Conservation (phyloP, 2,329 filamentous ascomycete genomes). For the Aphanocladium album region DNA sequence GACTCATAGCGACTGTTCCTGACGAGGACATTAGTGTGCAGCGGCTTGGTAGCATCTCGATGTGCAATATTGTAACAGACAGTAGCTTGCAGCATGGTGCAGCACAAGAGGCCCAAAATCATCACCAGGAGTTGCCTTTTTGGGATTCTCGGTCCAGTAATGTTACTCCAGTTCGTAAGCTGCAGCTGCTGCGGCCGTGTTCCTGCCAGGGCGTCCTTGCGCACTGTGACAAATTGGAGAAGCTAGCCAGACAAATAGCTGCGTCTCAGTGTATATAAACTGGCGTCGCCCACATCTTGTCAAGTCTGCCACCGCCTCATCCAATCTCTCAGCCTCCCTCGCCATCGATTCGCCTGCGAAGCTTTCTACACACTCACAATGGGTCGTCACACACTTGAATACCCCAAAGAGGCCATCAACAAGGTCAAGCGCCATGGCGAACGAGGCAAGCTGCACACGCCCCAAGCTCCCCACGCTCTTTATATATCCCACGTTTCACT, state of each 20-base stretch:
- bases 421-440: slow-evolving; percentile 63
- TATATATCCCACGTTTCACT: not conserved
- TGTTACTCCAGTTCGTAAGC: not conserved
- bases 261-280: not conserved
- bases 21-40: too few species aligned
- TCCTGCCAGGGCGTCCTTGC: not conserved
- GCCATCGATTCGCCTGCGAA: not conserved
- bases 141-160: slow-evolving; percentile 1
- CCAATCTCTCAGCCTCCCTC: not conserved
- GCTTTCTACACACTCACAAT: slow-evolving; percentile 17
- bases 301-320: not conserved
- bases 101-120: not conserved
- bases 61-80: too few species aligned
- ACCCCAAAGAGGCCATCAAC: slow-evolving; percentile 59
- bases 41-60: too few species aligned
- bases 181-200: not conserved
- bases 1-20: slow-evolving; percentile 11
- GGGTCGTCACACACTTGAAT: slow-evolving; percentile 44
- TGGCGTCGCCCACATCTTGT: not conserved
- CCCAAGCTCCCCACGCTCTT: not conserved
- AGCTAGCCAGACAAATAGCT: not conserved
- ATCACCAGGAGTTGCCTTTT: not conserved
- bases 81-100: not conserved
- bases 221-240: not conserved
- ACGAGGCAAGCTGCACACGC: slow-evolving; percentile 44